Conservation (phyloP, 2,329 filamentous ascomycete genomes). For the Pleomassaria siparia region DNA sequence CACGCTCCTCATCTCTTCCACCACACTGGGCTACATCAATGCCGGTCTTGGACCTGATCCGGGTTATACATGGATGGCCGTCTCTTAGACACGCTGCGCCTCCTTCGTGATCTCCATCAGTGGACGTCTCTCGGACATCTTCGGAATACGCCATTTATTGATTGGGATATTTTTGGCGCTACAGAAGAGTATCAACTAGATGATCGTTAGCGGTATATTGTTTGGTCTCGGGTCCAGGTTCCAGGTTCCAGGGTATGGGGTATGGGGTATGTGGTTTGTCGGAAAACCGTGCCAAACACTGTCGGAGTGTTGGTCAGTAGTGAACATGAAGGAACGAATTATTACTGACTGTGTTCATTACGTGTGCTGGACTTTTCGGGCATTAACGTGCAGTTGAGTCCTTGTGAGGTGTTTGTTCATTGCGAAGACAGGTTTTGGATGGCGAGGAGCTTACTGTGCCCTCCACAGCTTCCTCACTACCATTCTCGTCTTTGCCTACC, state of each 20-base stretch:
- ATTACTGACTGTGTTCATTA: background rate
- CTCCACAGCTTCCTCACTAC: conserved; percentile 17
- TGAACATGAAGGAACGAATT: background rate
- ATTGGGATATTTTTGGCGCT: conserved; percentile 26
- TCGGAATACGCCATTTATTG: conserved; percentile 13
- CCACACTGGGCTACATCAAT: conserved; percentile 11
- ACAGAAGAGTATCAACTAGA: conserved; percentile 23
- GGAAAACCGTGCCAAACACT: conserved; percentile 28
- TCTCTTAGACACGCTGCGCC: conserved; percentile 10
- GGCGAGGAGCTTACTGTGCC: conserved; percentile 32
- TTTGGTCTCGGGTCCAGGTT: conserved; percentile 25
- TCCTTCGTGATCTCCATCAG: conserved; percentile 12
- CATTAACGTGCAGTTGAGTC: conserved; percentile 24
- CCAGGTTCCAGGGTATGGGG: conserved; percentile 24
- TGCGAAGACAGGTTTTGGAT: conserved; percentile 25
- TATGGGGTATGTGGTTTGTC: conserved; percentile 16
- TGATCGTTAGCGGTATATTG: conserved; percentile 22
- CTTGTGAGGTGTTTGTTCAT: conserved; percentile 37
- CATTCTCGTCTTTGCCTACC: conserved; percentile 34
- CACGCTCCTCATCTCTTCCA: conserved; percentile 9
- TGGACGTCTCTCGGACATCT: conserved; percentile 13
- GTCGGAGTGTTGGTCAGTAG: conserved; percentile 9
- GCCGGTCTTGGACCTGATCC: conserved; percentile 9
- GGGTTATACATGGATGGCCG: conserved; percentile 9
- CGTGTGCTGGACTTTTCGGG: conserved; percentile 26